Conservation (phyloP, 2,329 filamentous ascomycete genomes). For the Trichoderma harzianum region DNA sequence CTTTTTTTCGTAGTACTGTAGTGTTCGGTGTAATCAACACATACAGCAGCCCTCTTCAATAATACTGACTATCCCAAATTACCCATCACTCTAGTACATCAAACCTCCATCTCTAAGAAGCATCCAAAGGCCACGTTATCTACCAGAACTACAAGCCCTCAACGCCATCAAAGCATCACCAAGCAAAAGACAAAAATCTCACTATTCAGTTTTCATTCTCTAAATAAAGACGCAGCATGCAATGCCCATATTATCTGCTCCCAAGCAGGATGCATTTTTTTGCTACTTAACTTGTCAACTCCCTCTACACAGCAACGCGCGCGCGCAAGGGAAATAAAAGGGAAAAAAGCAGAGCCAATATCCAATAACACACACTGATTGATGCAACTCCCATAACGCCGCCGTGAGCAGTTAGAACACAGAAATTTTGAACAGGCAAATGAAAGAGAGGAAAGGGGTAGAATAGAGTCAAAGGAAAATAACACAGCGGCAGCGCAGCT, state of each 20-base stretch:
- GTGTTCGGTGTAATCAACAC: not conserved
- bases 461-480: not conserved
- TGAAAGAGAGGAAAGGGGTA: not conserved
- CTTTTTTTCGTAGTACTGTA: not conserved
- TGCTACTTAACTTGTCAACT: not conserved
- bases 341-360: not conserved
- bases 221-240: not conserved
- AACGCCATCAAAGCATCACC: not conserved
- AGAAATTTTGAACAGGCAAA: not conserved
- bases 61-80: not conserved
- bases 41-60: not conserved
- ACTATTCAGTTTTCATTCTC: not conserved
- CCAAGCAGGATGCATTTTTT: not conserved
- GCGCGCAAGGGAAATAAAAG: not conserved
- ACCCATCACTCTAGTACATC: not conserved
- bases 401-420: not conserved
- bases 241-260: not conserved
- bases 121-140: accelerated
- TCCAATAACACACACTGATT: not conserved
- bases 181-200: not conserved
- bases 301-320: not conserved
- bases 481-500: not conserved
- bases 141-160: not conserved
- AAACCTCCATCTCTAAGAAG: not conserved
- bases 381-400: conserved; percentile 8